A percentile compares a stretch with the other conserved stretches of the same genome.
Conservation (phyloP, 441 rosid genomes). For the Populus hybrid region DNA sequence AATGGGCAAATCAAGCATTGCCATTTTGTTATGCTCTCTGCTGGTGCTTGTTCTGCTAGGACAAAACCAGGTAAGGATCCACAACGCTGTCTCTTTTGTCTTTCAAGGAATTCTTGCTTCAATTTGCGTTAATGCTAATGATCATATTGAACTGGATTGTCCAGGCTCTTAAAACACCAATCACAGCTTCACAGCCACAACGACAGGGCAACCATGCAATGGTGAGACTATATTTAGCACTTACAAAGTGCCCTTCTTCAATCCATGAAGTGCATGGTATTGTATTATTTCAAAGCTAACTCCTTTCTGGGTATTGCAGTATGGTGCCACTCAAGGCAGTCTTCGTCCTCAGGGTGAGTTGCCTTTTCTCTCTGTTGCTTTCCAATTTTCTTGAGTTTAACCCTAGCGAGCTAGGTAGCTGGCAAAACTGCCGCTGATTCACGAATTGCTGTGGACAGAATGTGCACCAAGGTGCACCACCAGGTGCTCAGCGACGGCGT, state of each 20-base stretch:
- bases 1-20: not conserved
- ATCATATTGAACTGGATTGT: not conserved
- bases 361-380: not conserved
- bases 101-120: not conserved
- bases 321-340: not conserved
- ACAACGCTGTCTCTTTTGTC: not conserved
- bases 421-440: not conserved
- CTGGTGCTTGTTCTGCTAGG: not conserved
- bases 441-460: conserved; percentile 17
- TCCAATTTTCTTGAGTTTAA: not conserved
- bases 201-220: not conserved
- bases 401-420: not conserved
- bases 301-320: not conserved
- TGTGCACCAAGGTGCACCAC: conserved; percentile 35
- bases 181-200: not conserved
- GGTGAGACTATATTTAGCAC: not conserved
- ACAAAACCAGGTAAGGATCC: not conserved
- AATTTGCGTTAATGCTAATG: not conserved
- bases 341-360: not conserved
- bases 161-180: not conserved
- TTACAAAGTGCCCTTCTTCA: not conserved
- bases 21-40: not conserved
- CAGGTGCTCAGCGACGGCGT: conserved; percentile 35
- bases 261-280: not conserved
- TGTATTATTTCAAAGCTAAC: not conserved